A percentile compares a stretch with the other conserved stretches of the same genome.
These are phyloP conservation scores for Wickerhamiella azymoides DNA, from an alignment of 805 yeast genomes.

Conservation along the genomic window DNA sequence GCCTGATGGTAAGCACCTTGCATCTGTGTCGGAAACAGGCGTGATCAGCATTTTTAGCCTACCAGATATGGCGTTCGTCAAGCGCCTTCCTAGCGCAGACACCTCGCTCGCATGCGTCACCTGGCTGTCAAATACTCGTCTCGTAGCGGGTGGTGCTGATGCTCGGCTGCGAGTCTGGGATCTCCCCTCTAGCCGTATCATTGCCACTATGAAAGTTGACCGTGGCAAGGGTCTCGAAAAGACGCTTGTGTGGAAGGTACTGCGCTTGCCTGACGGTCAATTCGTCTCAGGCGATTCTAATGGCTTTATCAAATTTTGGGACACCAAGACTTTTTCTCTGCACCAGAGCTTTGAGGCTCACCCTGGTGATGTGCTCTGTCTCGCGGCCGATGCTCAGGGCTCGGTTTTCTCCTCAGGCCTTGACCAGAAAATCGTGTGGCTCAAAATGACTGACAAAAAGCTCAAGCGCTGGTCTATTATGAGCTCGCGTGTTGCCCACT, in stretches of 20 bases:
- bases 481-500: constrained; percentile 66
- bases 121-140: constrained; percentile 52
- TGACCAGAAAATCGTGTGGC: constrained; percentile 77
- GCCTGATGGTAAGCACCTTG: constrained; percentile 45
- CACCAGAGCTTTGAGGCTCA: constrained; percentile 72
- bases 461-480: constrained; percentile 58
- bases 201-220: constrained; percentile 83
- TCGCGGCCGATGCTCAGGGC: constrained; percentile 47
- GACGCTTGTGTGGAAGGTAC: constrained; percentile 81
- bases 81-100: constrained; percentile 48
- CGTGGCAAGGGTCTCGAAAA: constrained; percentile 63
- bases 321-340: constrained; percentile 57
- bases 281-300: constrained; percentile 95
- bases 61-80: constrained; percentile 59
- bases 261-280: constrained; percentile 50
- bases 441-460: constrained; percentile 34
- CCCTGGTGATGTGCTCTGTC: constrained; percentile 78
- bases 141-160: constrained; percentile 93
- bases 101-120: constrained; percentile 65
- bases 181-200: constrained; percentile 44
- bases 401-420: constrained; percentile 80
- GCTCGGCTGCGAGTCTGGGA: constrained; percentile 83
- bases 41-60: constrained; percentile 51
- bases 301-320: constrained; percentile 91
- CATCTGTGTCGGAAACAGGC: constrained; percentile 95